Base-by-base conservation (phyloP, 495 filamentous ascomycete species). In the Bacidia rubella region DNA sequence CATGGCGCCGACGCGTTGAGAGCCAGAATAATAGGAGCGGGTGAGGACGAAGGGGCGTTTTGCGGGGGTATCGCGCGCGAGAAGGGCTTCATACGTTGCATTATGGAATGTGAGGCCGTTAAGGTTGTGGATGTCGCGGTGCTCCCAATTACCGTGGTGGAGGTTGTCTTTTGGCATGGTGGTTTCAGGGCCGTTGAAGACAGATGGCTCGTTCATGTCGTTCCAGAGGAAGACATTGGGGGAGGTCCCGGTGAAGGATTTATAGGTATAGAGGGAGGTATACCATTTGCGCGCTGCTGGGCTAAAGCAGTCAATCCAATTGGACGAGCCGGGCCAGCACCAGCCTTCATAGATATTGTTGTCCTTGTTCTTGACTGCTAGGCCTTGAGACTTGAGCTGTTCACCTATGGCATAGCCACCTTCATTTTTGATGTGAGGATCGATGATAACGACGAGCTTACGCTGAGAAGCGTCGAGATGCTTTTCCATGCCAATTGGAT, bases 181-280 rank as follows among this genome's bases (percentile, higher is more conserved):
- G 11, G 86, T 94, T 65, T 98, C 92, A 0, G 92, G 92, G 0
- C 92, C 92, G 62, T 96, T 95, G 73, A 98, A 98, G 7, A 98
- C 92, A 0, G 92, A 96, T 0, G 92, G 92, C 69, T 98, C 92
- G 60, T 96, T 98, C 92, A 98, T 98, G 63, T 98, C 92, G 66
- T 98, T 98, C 92, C 92, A 98, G 63, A 97, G 82, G 70, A 87
- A 95, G 2, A 83, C 78, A 62, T 95, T 97, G 35, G 80, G 67
- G 59, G 81, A 73, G 2, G 87, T 82, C 45, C 86, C 87, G 63
- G 85, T 85, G 73, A 93, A 96, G 41, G 66, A 75, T 62, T 87
- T 81, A 60, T 88, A 95, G 56, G 85, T 83, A 75, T 93, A 95
- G 7, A 96, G 78, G 11, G 72, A 66, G 41, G 75, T 78, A 92